phyloP scores from a whole-genome alignment of 805 yeast genomes.

The Ogataea haglerorum region DNA sequence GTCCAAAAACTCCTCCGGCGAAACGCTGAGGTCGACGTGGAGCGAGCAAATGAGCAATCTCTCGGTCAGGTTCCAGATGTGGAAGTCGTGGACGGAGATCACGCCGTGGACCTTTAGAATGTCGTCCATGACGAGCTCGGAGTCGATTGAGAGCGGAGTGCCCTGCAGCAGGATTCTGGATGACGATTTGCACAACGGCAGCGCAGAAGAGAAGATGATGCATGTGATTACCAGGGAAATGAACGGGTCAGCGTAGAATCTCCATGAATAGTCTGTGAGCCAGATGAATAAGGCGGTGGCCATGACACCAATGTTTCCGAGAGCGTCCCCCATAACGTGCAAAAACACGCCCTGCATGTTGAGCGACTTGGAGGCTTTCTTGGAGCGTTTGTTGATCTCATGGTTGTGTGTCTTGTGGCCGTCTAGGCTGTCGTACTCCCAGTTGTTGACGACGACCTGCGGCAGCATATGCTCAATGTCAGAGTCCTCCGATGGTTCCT shows the following conservation, averaged over 20 bases:
- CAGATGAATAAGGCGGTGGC: conserved; percentile 86
- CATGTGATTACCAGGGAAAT: conserved; percentile 82
- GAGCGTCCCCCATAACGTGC: conserved; percentile 94
- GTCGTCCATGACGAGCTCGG: conserved; percentile 67
- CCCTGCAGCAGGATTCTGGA: conserved; percentile 89
- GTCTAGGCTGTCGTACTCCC: conserved; percentile 9
- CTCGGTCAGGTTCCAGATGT: conserved; percentile 94
- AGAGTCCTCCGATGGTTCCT: conserved; percentile 17
- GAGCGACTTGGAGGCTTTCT: conserved; percentile 54
- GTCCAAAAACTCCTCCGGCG: conserved; percentile 63
- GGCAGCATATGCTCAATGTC: conserved; percentile 30
- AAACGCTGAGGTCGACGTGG: conserved; percentile 70
- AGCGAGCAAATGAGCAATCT: conserved; percentile 81
- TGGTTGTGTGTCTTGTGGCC: conserved; percentile 27
- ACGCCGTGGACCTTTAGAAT: conserved; percentile 70
- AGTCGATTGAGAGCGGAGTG: conserved; percentile 79
- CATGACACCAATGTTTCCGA: conserved; percentile 94
- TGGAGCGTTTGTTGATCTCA: conserved; percentile 15
- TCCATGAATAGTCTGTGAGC: conserved; percentile 90
- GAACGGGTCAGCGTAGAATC: conserved; percentile 78
- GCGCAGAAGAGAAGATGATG: conserved; percentile 86
- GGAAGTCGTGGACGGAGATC: conserved; percentile 88
- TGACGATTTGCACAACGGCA: conserved; percentile 84
- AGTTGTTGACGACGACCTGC: conserved; percentile 20
- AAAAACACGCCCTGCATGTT: conserved; percentile 97